Percentiles rank a stretch among this genome's conserved stretches.
Conservation (phyloP, 2,329 filamentous ascomycete genomes). For the Didymellaceae sp. region DNA sequence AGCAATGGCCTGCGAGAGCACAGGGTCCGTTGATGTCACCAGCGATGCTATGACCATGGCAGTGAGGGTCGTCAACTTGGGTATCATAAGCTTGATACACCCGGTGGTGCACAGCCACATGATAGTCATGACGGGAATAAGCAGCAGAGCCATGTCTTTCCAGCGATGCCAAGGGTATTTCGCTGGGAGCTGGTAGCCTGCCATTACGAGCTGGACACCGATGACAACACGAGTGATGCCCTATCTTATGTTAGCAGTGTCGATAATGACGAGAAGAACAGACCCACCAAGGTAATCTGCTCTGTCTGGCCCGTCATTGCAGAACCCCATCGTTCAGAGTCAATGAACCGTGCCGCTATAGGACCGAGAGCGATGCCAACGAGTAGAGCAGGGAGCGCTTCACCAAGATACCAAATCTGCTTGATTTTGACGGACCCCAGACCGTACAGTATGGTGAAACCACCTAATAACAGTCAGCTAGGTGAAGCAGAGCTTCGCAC, state of each 20-base stretch:
- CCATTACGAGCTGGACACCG: constrained; percentile 68
- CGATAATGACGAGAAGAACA: not conserved
- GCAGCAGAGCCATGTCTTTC: constrained; percentile 61
- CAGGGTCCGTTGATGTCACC: constrained; percentile 67
- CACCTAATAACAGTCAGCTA: constrained; percentile 40
- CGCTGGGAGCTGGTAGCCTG: constrained; percentile 66
- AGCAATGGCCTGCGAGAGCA: constrained; percentile 68
- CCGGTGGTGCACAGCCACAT: constrained; percentile 67
- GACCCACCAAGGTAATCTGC: constrained; percentile 52
- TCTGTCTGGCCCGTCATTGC: constrained; percentile 42
- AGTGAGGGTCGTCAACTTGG: constrained; percentile 57
- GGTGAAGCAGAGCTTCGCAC: not conserved
- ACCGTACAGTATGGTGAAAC: constrained; percentile 59
- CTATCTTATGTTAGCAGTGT: constrained; percentile 21
- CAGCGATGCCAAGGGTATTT: constrained; percentile 59
- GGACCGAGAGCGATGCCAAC: constrained; percentile 64
- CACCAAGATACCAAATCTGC: constrained; percentile 61
- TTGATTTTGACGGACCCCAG: constrained; percentile 62
- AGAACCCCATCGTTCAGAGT: constrained; percentile 50
- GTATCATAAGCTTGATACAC: constrained; percentile 63
- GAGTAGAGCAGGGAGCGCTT: constrained; percentile 58
- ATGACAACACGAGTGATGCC: constrained; percentile 66
- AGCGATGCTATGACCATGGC: constrained; percentile 66
- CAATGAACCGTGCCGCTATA: constrained; percentile 60
- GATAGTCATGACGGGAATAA: constrained; percentile 66